Base-by-base conservation (phyloP, 2,329 filamentous ascomycete genomes). In the Alternaria brassicae region DNA sequence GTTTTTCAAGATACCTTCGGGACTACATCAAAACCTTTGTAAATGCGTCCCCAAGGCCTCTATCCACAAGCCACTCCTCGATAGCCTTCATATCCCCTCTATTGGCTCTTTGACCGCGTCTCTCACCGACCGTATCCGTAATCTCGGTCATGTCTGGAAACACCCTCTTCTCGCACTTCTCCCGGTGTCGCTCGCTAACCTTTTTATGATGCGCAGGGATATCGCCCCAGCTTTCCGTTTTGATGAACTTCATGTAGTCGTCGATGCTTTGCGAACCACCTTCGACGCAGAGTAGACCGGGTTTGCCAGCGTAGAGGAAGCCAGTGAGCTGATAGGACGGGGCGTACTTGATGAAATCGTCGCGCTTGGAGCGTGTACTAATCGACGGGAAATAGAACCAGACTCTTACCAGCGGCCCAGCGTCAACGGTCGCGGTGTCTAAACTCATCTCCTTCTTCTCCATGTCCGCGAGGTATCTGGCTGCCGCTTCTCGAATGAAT, bases 341-440 rank as follows among this genome's bases (percentile, higher is more conserved):
- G 0, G 85, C 85, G 56, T 85, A 75, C 54, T 79, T 81, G 42
- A 88, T 81, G 40, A 88, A 74, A 62, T 88, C 85, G 63, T 84
- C 81, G 45, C 86, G 80, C 66, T 88, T 88, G 44, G 81, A 80
- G 3, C 86, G 82, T 0, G 86, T 88, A 39, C 82, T 85, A 53
- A 88, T 83, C 1, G 85, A 87, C 0, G 86, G 86, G 61, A 88
- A 87, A 72, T 88, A 88, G 68, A 88, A 88, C 86, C 86, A 88
- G 1, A 84, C 85, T 8, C 86, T 77, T 3, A 85, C 80, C 1
- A 84, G 66, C 0, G 68, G 63, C 1, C 44, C 53, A n/a, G 32
- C 15, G 9, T 55, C 49, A 23, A 4, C 30, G 12, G 40, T 21
- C 0, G 15, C n/a, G 13, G 53, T 4, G 9, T 47, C 36, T 21